Percentiles rank a stretch among this genome's conserved stretches.
Evolutionary conservation across 495 filamentous ascomycete species (phyloP).

Genomic region (Xylaria flabelliformis): DNA sequence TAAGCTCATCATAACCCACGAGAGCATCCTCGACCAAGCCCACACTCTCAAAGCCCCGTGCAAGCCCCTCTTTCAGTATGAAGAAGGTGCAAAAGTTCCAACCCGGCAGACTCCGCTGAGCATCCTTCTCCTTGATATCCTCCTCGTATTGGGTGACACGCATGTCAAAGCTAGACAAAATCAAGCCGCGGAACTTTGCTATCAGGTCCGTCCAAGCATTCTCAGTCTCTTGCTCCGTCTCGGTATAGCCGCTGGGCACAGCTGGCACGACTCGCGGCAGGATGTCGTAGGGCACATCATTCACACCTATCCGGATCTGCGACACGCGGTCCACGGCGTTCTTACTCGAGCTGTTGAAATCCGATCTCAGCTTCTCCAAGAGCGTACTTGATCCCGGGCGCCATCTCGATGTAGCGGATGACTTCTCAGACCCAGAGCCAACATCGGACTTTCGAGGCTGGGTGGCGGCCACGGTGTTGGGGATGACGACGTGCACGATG

Average conservation of each 20-base stretch:
- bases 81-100: conserved; percentile 99
- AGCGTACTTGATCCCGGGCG: conserved; percentile 78
- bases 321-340: conserved; percentile 77
- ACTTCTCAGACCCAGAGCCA: conserved; percentile 51
- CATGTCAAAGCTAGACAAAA: conserved; percentile 87
- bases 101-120: conserved; percentile 84
- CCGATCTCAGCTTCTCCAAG: conserved; percentile 86
- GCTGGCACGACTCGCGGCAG: conserved; percentile 62
- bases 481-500: conserved; percentile 86
- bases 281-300: conserved; percentile 64
- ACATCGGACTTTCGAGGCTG: conserved; percentile 63
- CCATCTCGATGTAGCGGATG: conserved; percentile 67
- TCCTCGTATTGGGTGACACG: conserved; percentile 95
- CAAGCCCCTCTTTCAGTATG: conserved; percentile 93
- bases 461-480: conserved; percentile 76
- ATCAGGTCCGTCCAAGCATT: conserved; percentile 83
- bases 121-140: conserved; percentile 92
- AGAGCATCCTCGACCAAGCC: conserved; percentile 95
- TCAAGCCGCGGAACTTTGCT: conserved; percentile 82
- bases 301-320: conserved; percentile 78
- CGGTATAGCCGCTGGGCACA: conserved; percentile 62
- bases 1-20: conserved; percentile 90
- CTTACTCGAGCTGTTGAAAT: conserved; percentile 90
- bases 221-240: conserved; percentile 73
- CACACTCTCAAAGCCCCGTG: conserved; percentile 92